Evolutionary conservation across 2,329 filamentous ascomycete species (phyloP).

Genomic region (Corynespora cassiicola): DNA sequence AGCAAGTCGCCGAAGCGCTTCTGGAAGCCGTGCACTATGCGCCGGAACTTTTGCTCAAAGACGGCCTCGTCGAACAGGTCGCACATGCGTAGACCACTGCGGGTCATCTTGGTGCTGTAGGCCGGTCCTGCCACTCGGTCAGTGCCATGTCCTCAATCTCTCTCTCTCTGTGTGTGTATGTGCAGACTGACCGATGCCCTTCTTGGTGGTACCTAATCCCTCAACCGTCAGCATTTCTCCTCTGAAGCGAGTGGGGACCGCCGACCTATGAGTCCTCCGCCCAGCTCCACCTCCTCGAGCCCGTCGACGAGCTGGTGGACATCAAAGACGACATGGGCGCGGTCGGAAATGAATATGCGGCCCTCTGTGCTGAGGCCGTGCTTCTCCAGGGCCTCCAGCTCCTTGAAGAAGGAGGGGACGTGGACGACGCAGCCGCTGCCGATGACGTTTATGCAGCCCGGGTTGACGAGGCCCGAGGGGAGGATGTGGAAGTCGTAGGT

Average conservation of each 20-base stretch:
- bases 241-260: slow-evolving; percentile 17
- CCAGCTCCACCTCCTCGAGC: slow-evolving; percentile 65
- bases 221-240: slow-evolving; percentile 27
- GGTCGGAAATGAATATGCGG: slow-evolving; percentile 69
- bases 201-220: slow-evolving; percentile 59
- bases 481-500: slow-evolving; percentile 54
- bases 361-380: slow-evolving; percentile 66
- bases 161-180: not conserved
- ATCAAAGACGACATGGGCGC: slow-evolving; percentile 69
- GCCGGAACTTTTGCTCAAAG: slow-evolving; percentile 71
- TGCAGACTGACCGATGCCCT: slow-evolving; percentile 54
- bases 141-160: slow-evolving; percentile 1
- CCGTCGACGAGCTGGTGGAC: slow-evolving; percentile 73
- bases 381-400: slow-evolving; percentile 65
- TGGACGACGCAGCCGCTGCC: slow-evolving; percentile 71
- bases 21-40: slow-evolving; percentile 67
- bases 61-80: slow-evolving; percentile 71
- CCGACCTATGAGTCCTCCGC: slow-evolving; percentile 53
- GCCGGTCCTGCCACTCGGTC: slow-evolving; percentile 52
- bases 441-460: slow-evolving; percentile 74
- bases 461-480: slow-evolving; percentile 73
- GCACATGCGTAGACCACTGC: slow-evolving; percentile 70
- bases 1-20: slow-evolving; percentile 73
- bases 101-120: slow-evolving; percentile 68
- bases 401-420: slow-evolving; percentile 71